Base-by-base conservation (phyloP, 2,329 filamentous ascomycete species). In the Nemania abortiva region DNA sequence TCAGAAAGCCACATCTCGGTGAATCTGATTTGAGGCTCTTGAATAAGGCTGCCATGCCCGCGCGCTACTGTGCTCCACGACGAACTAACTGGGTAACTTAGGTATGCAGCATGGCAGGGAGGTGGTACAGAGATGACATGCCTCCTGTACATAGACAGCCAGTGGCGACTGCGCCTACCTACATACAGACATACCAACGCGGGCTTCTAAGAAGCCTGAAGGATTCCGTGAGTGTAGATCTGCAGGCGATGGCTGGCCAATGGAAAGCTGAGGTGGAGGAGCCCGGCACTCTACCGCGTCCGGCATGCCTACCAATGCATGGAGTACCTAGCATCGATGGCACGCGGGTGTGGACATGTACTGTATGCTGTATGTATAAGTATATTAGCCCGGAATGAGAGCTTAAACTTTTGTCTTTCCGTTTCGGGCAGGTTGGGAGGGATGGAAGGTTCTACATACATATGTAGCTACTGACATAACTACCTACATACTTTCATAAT, bases 371-470 rank as follows among this genome's bases (percentile, higher is more conserved):
- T n/a, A n/a, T n/a, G n/a, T n/a, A n/a, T n/a, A n/a, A n/a, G n/a
- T n/a, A 58, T 61, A 56, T 64, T 70, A 61, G 65, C 53, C 56
- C 54, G 45, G 55, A 69, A 66, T 57, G 62, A 69, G 31, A 57
- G 53, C 27, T 66, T 58, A 6, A 52, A 60, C 34, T 2, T 45
- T 31, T 63, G 55, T 63, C 49, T 69, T 70, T 66, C 69, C 67
- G 20, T 11, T 70, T 71, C 57, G 34, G 69, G 69, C 66, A 71
- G 69, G 69, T 66, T 69, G 63, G 55, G 29, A 66, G 11, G 63
- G 59, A 56, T 27, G 34, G 24, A 27, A 27, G 24, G 24, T 27
- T 27, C 24, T 27, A 27, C 24, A 27, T 27, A n/a, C n/a, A n/a
- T n/a, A n/a, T n/a, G n/a, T n/a, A n/a, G n/a, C n/a, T n/a, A n/a